A percentile compares a stretch with the other conserved stretches of the same genome.
phyloP scores from a whole-genome alignment of 2,329 filamentous ascomycete species.

The Zarea fungicola region DNA sequence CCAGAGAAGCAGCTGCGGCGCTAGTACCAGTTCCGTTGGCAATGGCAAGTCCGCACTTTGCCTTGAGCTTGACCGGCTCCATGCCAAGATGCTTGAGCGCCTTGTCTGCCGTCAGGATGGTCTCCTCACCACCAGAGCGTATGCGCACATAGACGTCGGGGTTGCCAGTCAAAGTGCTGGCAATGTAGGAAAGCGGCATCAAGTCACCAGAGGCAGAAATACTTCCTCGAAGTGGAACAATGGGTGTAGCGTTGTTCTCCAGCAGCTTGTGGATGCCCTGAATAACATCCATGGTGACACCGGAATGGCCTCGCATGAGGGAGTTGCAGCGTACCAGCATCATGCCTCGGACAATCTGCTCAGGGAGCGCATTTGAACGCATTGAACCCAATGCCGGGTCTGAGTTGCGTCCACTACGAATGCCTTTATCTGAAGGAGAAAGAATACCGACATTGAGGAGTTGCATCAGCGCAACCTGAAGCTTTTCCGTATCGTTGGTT shows the following conservation, averaged over 20 bases:
- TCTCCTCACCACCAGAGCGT: background rate
- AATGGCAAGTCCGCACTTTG: constrained; percentile 33
- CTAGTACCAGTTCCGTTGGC: constrained; percentile 33
- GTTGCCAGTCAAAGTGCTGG: constrained; percentile 27
- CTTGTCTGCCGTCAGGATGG: constrained; percentile 19
- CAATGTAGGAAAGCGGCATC: constrained; percentile 43
- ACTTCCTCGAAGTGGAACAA: constrained; percentile 43
- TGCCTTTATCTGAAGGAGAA: background rate
- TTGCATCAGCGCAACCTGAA: background rate
- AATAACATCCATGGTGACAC: constrained; percentile 39
- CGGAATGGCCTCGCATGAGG: constrained; percentile 27
- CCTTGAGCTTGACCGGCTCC: constrained; percentile 22
- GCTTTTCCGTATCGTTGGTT: background rate
- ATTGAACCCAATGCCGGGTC: background rate
- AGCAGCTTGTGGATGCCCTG: constrained; percentile 39
- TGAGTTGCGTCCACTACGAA: background rate
- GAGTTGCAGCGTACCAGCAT: constrained; percentile 26
- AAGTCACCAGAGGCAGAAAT: constrained; percentile 51
- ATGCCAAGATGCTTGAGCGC: constrained; percentile 22
- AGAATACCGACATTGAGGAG: background rate
- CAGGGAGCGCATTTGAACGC: constrained; percentile 19
- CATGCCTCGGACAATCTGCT: constrained; percentile 23
- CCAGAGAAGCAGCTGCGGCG: constrained; percentile 15
- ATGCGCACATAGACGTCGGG: background rate
- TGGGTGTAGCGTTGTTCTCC: constrained; percentile 37